Evolutionary conservation across 2,329 filamentous ascomycete genomes (phyloP).

Genomic region (Colletotrichum gigasporum): DNA sequence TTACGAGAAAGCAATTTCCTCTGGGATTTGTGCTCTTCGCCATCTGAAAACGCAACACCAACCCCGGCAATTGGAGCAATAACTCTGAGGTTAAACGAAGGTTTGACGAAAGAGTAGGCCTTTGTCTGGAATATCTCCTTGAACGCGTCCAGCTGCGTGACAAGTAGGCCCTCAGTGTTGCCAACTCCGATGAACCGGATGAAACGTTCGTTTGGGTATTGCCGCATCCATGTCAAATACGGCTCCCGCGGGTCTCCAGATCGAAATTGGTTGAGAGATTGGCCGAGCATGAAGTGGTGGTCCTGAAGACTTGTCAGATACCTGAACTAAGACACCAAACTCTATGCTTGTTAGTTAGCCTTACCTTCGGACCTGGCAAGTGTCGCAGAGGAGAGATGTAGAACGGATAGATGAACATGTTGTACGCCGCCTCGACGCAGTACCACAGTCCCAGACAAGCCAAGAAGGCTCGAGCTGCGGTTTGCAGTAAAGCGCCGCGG

Average conservation of each 20-base stretch:
- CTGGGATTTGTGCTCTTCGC: conserved; percentile 44
- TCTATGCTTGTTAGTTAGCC: background rate
- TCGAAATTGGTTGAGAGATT: conserved; percentile 30
- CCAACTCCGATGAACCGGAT: conserved; percentile 39
- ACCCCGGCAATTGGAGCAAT: conserved; percentile 36
- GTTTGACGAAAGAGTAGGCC: conserved; percentile 42
- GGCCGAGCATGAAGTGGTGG: conserved; percentile 35
- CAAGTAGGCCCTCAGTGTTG: conserved; percentile 38
- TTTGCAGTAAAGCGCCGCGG: background rate
- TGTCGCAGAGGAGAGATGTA: conserved; percentile 53
- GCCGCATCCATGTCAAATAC: conserved; percentile 36
- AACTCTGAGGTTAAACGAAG: conserved; percentile 38
- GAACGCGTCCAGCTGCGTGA: conserved; percentile 34
- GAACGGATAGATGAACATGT: conserved; percentile 52
- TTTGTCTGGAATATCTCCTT: conserved; percentile 40
- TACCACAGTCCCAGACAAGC: background rate
- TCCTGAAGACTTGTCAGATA: conserved; percentile 10
- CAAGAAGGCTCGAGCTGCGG: background rate
- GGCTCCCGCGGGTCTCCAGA: conserved; percentile 23
- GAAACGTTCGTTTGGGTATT: conserved; percentile 37
- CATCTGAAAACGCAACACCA: conserved; percentile 46
- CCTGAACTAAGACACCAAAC: too few relatives aligned
- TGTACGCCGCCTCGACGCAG: conserved; percentile 36
- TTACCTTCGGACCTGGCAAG: conserved; percentile 53
- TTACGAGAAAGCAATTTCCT: conserved; percentile 43